Evolutionary conservation across 345 rosid genomes (phyloP), one percentile per base, ranked within the genome.

Genomic region (Boechera divaricarpa): DNA sequence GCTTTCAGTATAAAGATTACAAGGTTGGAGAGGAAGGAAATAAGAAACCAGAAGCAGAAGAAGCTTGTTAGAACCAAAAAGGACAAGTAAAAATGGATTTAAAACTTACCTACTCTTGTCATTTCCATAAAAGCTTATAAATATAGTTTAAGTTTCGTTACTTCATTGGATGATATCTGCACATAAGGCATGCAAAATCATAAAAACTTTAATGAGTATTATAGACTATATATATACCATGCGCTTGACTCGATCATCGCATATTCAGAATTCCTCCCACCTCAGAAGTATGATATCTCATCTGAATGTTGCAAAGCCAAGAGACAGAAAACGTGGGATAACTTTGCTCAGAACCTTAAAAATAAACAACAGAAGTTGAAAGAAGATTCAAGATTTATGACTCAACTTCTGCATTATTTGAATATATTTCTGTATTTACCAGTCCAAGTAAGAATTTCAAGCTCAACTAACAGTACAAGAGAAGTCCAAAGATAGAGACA

Each of bases 161-260:
- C 69, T 69, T 76, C 79, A 16, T 76, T 76, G 52, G 67, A 56
- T 64, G 81, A 57, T 77, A 77, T 77, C 81, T 77, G 81, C 81
- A 77, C 72, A 71, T 57, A 48, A 71, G 72, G 68, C 62, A 77
- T 77, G 77, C 55, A 71, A 64, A 31, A 65, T 71, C 35, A 70
- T 77, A 35, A 28, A 71, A 63, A 38, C 45, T 64, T 47, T 47
- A 13, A 56, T 15, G 39, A 77, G 31, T 16, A 63, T 36, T 16
- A 55, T 38, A 47, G 53, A 70, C 72, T 70, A 63, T 61, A 28
- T 42, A 65, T 54, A 64, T 77, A 77, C 81, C 81, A 77, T 71
- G 72, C 24, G 28, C 11, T 49, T 54, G 67, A 77, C 35, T 58
- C 60, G 35, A 63, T 70, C 36, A 56, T 70, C 35, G 45, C 48